Base-by-base conservation (phyloP, 352 stramenopile species). In the Globisporangium echinulatum region DNA sequence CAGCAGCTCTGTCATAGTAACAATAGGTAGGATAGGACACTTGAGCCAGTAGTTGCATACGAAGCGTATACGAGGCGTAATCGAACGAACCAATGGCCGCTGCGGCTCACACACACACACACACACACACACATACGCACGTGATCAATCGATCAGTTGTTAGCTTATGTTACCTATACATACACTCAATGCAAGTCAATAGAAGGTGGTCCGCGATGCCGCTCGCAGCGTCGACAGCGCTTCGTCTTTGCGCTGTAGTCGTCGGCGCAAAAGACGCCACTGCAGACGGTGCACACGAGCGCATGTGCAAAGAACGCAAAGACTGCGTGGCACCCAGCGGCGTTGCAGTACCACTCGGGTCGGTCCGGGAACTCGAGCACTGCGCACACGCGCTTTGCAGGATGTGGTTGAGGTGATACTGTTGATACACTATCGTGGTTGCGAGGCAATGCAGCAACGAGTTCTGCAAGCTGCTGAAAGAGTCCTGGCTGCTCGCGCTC, bases 311-410 rank as follows among this genome's bases (percentile, higher is more conserved):
- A 90, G 61, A 92, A 76, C 5, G 71, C 67, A 42, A 92, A 92
- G 11, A 92, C 77, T 7, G 52, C 61, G 61, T 90, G 80, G 57
- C 82, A 92, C 3, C 71, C 56, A 1, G 52, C 44, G 9, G 74
- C 69, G 52, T 92, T 90, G 69, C 82, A 92, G 54, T 89, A 92
- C 82, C 82, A 92, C 56, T 71, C 64, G 13, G 82, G 80, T 0
- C 77, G 69, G 59, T 87, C 71, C 0, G 82, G 77, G 40, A 92
- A 88, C 52, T 79, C 64, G 0, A 87, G 64, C 9, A 42, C 61
- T 39, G 57, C 13, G 17, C 59, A 39, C 43, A 70, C 49, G 17
- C 4, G 48, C n/a, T 40, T 52, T 33, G 25, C 25, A 33, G 25
- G 25, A 33, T 33, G 25, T 33, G 25, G 25, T 33, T 33, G 25